Conservation (phyloP, 371 early-diverging fungal species). For the Umbelopsis sp. region DNA sequence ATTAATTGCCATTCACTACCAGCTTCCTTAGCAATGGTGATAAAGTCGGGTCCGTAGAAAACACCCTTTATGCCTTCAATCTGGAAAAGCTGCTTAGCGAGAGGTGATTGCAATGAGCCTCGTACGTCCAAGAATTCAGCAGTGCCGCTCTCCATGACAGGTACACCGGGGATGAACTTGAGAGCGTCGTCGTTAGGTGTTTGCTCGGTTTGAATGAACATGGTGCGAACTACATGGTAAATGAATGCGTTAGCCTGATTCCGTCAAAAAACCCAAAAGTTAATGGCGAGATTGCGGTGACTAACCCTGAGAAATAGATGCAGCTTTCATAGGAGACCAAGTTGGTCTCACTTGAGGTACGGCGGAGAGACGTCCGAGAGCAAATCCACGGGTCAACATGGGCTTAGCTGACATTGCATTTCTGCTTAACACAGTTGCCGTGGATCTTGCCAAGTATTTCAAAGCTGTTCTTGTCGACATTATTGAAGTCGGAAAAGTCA, state of each 20-base stretch:
- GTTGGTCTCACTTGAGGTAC: constrained; percentile 15
- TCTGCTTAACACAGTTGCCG: not conserved
- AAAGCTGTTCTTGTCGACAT: constrained; percentile 20
- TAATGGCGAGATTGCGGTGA: too few relatives aligned
- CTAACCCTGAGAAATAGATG: constrained; percentile 22
- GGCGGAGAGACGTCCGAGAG: constrained; percentile 15
- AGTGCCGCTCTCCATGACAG: constrained; percentile 68
- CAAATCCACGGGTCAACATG: constrained; percentile 16
- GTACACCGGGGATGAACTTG: constrained; percentile 89
- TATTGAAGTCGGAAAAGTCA: not conserved
- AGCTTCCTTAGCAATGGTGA: constrained; percentile 88
- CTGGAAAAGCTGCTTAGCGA: constrained; percentile 86
- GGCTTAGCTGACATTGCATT: not conserved
- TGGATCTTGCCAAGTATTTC: constrained; percentile 13
- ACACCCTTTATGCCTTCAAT: constrained; percentile 90
- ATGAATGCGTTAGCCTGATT: not conserved
- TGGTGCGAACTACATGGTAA: constrained; percentile 59
- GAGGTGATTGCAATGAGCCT: constrained; percentile 81
- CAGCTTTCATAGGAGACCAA: not conserved
- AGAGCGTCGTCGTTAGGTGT: constrained; percentile 95
- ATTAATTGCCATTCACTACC: constrained; percentile 90
- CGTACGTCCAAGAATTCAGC: constrained; percentile 84
- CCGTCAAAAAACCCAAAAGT: too few relatives aligned
- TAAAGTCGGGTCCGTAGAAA: constrained; percentile 91
- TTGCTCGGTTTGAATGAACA: constrained; percentile 95